These are phyloP conservation scores for Colletotrichum sansevieriae DNA, from an alignment of 2,329 filamentous ascomycete species.

Conservation along the genomic window DNA sequence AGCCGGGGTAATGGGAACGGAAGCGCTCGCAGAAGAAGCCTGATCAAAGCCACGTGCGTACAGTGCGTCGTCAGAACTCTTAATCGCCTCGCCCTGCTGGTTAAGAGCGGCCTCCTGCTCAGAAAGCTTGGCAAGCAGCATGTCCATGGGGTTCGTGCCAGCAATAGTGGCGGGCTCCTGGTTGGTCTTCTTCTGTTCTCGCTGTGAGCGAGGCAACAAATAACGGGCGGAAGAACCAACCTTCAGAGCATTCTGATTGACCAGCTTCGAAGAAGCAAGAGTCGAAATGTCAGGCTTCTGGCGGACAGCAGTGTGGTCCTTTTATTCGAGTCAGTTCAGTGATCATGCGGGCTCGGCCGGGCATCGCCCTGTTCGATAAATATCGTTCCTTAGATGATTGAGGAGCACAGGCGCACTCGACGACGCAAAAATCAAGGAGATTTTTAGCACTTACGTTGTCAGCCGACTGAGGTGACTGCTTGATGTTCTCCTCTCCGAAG, in stretches of 20 bases:
- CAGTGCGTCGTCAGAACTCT: constrained; percentile 54
- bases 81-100: constrained; percentile 69
- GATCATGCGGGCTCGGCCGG: no score
- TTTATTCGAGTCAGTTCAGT: background rate
- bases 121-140: constrained; percentile 79
- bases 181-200: constrained; percentile 62
- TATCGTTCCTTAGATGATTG: background rate
- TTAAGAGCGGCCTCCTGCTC: constrained; percentile 75
- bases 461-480: constrained; percentile 20
- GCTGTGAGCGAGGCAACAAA: constrained; percentile 44
- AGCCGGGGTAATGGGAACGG: constrained; percentile 73
- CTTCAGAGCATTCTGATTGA: constrained; percentile 67
- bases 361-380: background rate
- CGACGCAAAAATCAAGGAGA: background rate
- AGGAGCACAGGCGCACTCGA: background rate
- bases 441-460: constrained; percentile 14
- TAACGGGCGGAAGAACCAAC: constrained; percentile 50
- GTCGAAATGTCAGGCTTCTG: constrained; percentile 60
- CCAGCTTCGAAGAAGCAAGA: constrained; percentile 66
- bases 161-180: constrained; percentile 55
- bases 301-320: constrained; percentile 7
- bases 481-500: constrained; percentile 44
- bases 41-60: constrained; percentile 59
- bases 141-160: constrained; percentile 73
- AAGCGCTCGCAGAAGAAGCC: constrained; percentile 64